Evolutionary conservation across 306 rosid genomes (phyloP).

Genomic region (Vigna unguiculata): DNA sequence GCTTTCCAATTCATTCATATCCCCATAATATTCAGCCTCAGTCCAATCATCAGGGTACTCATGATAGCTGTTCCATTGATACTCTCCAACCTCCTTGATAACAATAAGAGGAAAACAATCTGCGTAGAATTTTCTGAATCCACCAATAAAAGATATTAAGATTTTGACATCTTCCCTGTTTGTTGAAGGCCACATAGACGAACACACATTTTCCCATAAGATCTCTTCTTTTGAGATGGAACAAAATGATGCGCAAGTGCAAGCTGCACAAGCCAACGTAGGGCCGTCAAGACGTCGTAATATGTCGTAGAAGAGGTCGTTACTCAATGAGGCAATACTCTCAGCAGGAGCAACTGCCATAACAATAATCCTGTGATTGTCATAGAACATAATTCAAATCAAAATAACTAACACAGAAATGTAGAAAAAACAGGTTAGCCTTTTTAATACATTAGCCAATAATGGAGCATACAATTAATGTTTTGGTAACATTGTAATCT

Average conservation of each 20-base stretch:
- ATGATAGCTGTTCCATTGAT: slow-evolving; percentile 56
- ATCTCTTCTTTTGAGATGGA: slow-evolving; percentile 89
- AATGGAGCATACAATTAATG: slow-evolving; percentile 20
- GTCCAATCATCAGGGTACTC: slow-evolving; percentile 90
- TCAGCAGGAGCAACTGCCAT: slow-evolving; percentile 64
- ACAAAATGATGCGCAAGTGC: slow-evolving; percentile 77
- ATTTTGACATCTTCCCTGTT: slow-evolving; percentile 79
- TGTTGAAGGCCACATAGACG: slow-evolving; percentile 93
- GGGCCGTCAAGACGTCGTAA: slow-evolving; percentile 87
- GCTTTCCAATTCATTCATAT: slow-evolving; percentile 60
- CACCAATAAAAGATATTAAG: slow-evolving; percentile 75
- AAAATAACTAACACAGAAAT: slow-evolving; percentile 13
- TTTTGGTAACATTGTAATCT: slow-evolving; percentile 9
- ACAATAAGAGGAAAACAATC: slow-evolving; percentile 90
- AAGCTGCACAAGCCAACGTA: slow-evolving; percentile 81
- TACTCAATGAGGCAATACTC: slow-evolving; percentile 66
- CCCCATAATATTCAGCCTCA: slow-evolving; percentile 85
- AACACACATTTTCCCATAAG: slow-evolving; percentile 86
- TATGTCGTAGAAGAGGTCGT: slow-evolving; percentile 85
- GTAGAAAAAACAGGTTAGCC: background rate
- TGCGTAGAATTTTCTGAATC: slow-evolving; percentile 87
- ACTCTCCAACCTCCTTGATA: slow-evolving; percentile 71
- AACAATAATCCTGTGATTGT: slow-evolving; percentile 44
- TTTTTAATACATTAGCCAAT: slow-evolving; percentile 2
- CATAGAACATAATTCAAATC: slow-evolving; percentile 44